Conservation (phyloP, 768 basidiomycete species). For the Porpolomopsis calyptriformis region DNA sequence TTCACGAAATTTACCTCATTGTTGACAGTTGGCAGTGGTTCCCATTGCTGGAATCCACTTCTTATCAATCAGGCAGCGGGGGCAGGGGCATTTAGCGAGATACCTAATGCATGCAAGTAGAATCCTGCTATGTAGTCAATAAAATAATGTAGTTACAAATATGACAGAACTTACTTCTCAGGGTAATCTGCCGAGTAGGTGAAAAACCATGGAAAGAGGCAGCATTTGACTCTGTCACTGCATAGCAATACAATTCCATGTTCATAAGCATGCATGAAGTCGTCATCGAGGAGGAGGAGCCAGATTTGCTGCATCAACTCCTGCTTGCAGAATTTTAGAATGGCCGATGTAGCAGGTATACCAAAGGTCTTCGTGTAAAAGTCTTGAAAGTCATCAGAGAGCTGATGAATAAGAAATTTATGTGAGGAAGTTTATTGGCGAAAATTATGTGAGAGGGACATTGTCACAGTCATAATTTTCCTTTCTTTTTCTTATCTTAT, state of each 20-base stretch:
- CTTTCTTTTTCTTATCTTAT: too few species aligned
- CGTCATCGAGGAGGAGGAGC: constrained; percentile 16
- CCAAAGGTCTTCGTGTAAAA: constrained; percentile 2
- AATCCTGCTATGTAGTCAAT: constrained; percentile 8
- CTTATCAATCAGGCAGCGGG: constrained; percentile 10
- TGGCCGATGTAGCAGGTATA: background rate
- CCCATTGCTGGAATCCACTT: constrained; percentile 4
- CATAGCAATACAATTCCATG: constrained; percentile 18
- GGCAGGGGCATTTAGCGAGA: constrained; percentile 17
- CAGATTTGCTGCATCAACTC: constrained; percentile 21
- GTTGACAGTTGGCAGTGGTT: background rate
- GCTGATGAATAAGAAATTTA: constrained; percentile 10
- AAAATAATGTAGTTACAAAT: background rate
- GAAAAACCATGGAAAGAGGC: constrained; percentile 19
- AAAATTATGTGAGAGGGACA: background rate
- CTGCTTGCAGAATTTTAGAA: constrained; percentile 15
- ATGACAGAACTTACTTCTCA: constrained; percentile 17
- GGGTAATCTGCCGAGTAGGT: constrained; percentile 24
- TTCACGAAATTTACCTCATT: background rate
- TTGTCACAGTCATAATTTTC: too few species aligned
- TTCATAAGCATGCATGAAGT: constrained; percentile 17
- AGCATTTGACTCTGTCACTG: constrained; percentile 13
- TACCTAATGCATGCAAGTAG: constrained; percentile 15
- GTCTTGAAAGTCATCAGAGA: constrained; percentile 9
- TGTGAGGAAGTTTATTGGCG: background rate